Conservation (phyloP, 2,329 filamentous ascomycete genomes). For the Diaporthe nobilis region DNA sequence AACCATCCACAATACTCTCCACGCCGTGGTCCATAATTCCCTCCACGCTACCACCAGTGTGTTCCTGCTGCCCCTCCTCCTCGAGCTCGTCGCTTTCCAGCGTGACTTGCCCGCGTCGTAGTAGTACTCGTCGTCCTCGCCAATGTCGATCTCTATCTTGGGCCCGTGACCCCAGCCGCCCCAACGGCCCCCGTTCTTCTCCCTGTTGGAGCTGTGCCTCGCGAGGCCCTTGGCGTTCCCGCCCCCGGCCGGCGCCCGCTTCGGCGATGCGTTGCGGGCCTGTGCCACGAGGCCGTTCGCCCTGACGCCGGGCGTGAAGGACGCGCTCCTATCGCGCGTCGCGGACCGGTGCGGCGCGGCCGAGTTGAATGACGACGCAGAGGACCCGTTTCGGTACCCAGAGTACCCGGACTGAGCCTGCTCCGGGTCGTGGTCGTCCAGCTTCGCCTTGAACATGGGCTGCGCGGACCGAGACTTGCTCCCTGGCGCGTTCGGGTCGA, state of each 20-base stretch:
- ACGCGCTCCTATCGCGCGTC: constrained; percentile 47
- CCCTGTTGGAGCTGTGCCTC: constrained; percentile 62
- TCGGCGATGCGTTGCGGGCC: constrained; percentile 47
- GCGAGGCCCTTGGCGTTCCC: constrained; percentile 48
- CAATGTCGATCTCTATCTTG: constrained; percentile 67
- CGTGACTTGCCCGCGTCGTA: constrained; percentile 59
- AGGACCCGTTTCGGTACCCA: constrained; percentile 49
- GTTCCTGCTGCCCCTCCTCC: constrained; percentile 47
- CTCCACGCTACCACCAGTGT: constrained; percentile 63
- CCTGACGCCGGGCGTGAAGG: constrained; percentile 43
- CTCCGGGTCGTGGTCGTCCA: constrained; percentile 60
- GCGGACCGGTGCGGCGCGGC: constrained; percentile 43
- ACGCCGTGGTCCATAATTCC: constrained; percentile 74
- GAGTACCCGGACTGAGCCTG: constrained; percentile 45
- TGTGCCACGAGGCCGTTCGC: constrained; percentile 42
- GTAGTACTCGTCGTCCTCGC: constrained; percentile 58
- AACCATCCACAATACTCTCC: constrained; percentile 75
- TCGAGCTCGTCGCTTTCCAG: constrained; percentile 48
- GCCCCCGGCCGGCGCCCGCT: constrained; percentile 45
- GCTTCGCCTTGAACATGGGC: constrained; percentile 68
- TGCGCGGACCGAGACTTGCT: constrained; percentile 48
- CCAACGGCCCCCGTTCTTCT: constrained; percentile 38
- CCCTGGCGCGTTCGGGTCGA: constrained; percentile 54
- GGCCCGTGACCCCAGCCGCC: constrained; percentile 53
- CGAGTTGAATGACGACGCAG: constrained; percentile 53